These are phyloP conservation scores for Rhipidocladum racemiflorum DNA, from an alignment of 176 grass and related monocot genomes.

Conservation along the genomic window DNA sequence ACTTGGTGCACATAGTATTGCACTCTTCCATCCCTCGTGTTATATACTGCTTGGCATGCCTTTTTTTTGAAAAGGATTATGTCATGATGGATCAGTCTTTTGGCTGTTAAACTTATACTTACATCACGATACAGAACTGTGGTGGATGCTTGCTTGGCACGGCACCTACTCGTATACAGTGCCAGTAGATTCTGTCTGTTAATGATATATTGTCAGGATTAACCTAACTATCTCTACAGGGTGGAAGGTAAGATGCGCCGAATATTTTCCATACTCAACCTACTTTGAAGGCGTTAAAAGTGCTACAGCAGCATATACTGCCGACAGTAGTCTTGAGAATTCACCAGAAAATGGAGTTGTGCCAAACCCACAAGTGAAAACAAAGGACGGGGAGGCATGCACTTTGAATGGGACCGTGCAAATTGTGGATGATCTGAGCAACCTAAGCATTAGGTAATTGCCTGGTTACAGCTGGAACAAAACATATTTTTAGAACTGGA, in stretches of 20 bases:
- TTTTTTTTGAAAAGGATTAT: not conserved
- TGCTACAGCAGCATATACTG: slow-evolving; percentile 34
- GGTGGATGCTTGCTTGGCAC: not conserved
- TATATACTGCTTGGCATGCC: slow-evolving; percentile 9
- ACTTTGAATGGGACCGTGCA: slow-evolving; percentile 55
- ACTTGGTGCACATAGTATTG: not conserved
- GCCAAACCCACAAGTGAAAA: slow-evolving; percentile 15
- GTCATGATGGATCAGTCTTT: not conserved
- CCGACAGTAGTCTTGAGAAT: slow-evolving; percentile 37
- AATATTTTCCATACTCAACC: slow-evolving; percentile 86
- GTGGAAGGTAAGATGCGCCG: slow-evolving; percentile 74
- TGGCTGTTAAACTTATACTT: slow-evolving; percentile 5
- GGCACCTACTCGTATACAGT: not conserved
- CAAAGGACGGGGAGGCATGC: slow-evolving; percentile 27
- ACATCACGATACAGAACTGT: not conserved
- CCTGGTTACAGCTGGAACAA: slow-evolving; percentile 35
- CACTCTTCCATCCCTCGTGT: not conserved
- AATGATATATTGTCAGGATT: slow-evolving; percentile 18
- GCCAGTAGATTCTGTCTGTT: not conserved
- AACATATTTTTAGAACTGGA: slow-evolving; percentile 31
- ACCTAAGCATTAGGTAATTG: slow-evolving; percentile 55
- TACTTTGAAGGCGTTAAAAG: slow-evolving; percentile 76
- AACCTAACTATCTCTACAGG: slow-evolving; percentile 49
- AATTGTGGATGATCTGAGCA: slow-evolving; percentile 52
- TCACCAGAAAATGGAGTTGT: slow-evolving; percentile 80